phyloP scores from a whole-genome alignment of 768 basidiomycete species.

The Amanita pseudoporphyria region DNA sequence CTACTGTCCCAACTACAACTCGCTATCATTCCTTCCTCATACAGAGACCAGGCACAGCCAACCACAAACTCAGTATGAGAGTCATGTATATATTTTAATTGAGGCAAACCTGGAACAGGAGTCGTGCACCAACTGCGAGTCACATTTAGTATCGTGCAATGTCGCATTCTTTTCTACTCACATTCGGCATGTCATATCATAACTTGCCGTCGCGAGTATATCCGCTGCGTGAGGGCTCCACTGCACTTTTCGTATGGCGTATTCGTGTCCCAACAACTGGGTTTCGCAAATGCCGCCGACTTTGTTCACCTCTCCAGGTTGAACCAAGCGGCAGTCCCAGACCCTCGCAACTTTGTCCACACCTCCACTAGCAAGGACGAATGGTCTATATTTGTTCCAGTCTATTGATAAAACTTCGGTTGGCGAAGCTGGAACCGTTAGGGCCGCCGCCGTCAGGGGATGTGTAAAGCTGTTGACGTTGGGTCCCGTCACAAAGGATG shows the following conservation, averaged over 20 bases:
- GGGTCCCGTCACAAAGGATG: slow-evolving; percentile 46
- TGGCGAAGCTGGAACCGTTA: slow-evolving; percentile 70
- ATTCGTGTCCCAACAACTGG: slow-evolving; percentile 77
- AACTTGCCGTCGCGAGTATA: slow-evolving; percentile 58
- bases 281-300: slow-evolving; percentile 68
- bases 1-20: slow-evolving; percentile 91
- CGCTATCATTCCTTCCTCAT: slow-evolving; percentile 77
- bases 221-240: slow-evolving; percentile 80
- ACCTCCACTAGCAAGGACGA: slow-evolving; percentile 65
- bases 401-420: slow-evolving; percentile 77
- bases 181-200: slow-evolving; percentile 96
- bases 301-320: slow-evolving; percentile 38
- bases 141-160: background rate
- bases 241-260: slow-evolving; percentile 80
- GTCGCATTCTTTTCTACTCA: slow-evolving; percentile 29
- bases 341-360: slow-evolving; percentile 70
- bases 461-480: slow-evolving; percentile 49
- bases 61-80: slow-evolving; percentile 93
- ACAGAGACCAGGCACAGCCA: slow-evolving; percentile 87
- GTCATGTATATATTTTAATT: slow-evolving; percentile 66
- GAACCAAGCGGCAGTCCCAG: slow-evolving; percentile 87
- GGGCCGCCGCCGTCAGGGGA: slow-evolving; percentile 58
- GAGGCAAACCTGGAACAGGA: slow-evolving; percentile 36
- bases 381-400: slow-evolving; percentile 89
- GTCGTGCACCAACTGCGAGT: slow-evolving; percentile 63